Conservation (phyloP, 2,329 filamentous ascomycete species). For the Emergomyces orientalis region DNA sequence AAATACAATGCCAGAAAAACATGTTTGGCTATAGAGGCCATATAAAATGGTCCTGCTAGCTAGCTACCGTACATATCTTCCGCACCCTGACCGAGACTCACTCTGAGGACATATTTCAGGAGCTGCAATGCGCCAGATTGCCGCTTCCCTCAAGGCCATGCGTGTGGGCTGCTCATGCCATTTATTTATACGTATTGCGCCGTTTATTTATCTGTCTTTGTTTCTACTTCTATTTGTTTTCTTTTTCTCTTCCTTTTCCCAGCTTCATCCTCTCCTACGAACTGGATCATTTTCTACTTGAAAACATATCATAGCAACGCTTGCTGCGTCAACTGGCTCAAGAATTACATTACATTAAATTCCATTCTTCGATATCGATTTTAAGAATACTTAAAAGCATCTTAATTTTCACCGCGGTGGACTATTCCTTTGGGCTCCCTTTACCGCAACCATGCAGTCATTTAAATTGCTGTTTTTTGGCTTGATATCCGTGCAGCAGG, state of each 20-base stretch:
- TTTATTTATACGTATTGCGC: no score
- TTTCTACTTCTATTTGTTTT: neutral
- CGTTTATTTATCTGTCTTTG: neutral
- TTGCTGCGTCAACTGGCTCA: neutral
- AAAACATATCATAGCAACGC: neutral
- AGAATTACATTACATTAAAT: neutral
- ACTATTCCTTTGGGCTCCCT: neutral
- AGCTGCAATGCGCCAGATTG: neutral
- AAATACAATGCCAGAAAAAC: no score
- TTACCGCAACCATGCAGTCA: neutral
- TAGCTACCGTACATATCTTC: no score
- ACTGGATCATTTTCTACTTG: neutral
- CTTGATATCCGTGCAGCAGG: constrained; percentile 6
- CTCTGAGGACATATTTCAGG: neutral
- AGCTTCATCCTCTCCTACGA: neutral
- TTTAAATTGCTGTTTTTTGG: constrained; percentile 3
- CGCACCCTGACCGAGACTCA: neutral
- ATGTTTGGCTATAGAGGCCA: neutral
- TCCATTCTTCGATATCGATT: neutral
- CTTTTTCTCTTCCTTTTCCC: neutral
- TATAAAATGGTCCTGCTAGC: neutral
- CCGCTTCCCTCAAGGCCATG: neutral
- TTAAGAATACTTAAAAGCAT: neutral
- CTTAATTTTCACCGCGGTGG: neutral
- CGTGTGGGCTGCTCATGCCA: neutral